These are phyloP conservation scores for Aureobasidium uvarum DNA, from an alignment of 2,329 filamentous ascomycete species.

Conservation along the genomic window DNA sequence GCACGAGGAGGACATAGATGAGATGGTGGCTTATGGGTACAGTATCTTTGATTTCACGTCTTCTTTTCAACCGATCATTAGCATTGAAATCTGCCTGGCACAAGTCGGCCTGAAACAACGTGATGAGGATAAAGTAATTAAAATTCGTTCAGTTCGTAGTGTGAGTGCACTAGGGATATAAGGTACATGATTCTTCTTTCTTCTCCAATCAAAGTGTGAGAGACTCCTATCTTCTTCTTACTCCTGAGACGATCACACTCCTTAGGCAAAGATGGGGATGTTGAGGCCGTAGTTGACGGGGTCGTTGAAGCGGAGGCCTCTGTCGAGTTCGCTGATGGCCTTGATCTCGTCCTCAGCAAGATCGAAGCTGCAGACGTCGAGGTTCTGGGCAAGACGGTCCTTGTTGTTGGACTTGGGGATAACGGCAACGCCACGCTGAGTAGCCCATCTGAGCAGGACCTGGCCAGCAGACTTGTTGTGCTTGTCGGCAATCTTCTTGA, in stretches of 20 bases:
- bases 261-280: slow-evolving; percentile 55
- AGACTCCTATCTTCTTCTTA: not conserved
- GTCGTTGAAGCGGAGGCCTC: slow-evolving; percentile 72
- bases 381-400: slow-evolving; percentile 60
- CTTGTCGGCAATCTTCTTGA: slow-evolving; percentile 66
- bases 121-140: not conserved
- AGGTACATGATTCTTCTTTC: not conserved
- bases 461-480: slow-evolving; percentile 72
- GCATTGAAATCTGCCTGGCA: not conserved
- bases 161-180: slow-evolving; percentile 12
- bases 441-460: slow-evolving; percentile 82
- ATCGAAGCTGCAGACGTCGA: slow-evolving; percentile 65
- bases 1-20: not conserved
- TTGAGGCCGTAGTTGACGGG: slow-evolving; percentile 60
- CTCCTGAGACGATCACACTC: not conserved
- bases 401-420: slow-evolving; percentile 74
- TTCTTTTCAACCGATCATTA: not conserved
- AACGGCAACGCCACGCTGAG: slow-evolving; percentile 75
- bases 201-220: not conserved
- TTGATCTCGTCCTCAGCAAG: slow-evolving; percentile 65
- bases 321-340: slow-evolving; percentile 63
- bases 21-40: not conserved
- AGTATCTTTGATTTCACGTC: not conserved
- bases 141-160: slow-evolving; percentile 18
- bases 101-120: not conserved